A percentile compares a stretch with the other conserved stretches of the same genome.
Evolutionary conservation across 768 basidiomycete genomes (phyloP).

Genomic region (Amanita molliuscula): DNA sequence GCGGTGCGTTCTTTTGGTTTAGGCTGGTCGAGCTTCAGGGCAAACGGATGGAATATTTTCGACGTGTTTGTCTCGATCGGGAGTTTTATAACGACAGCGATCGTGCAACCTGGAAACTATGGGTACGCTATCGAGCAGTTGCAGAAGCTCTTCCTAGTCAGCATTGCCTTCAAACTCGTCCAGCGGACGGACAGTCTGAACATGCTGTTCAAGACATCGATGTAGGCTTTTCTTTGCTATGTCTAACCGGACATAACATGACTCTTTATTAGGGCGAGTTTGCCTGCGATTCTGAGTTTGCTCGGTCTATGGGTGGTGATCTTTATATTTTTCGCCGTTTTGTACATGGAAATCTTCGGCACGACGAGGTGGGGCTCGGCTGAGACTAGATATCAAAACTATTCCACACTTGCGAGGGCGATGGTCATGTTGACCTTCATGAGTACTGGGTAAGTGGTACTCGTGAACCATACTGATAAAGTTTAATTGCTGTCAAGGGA

Average conservation of each 20-base stretch:
- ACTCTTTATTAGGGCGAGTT: constrained; percentile 49
- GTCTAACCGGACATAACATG: constrained; percentile 1
- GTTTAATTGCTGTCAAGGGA: constrained; percentile 42
- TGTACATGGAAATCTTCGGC: constrained; percentile 85
- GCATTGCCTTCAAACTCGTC: constrained; percentile 89
- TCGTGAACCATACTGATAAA: background rate
- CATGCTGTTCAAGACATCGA: constrained; percentile 92
- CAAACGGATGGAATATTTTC: constrained; percentile 92
- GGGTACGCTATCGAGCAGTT: constrained; percentile 53
- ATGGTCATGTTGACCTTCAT: constrained; percentile 88
- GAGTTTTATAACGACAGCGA: constrained; percentile 73
- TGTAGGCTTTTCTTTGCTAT: constrained; percentile 47
- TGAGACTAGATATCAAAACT: constrained; percentile 66
- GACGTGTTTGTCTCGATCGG: constrained; percentile 75
- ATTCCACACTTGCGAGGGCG: constrained; percentile 65
- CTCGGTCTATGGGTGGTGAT: constrained; percentile 82
- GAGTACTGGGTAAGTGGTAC: constrained; percentile 70
- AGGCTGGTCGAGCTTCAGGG: constrained; percentile 74
- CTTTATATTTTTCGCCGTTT: constrained; percentile 86
- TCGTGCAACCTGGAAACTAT: constrained; percentile 45
- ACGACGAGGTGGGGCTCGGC: constrained; percentile 76
- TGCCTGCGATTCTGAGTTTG: constrained; percentile 79
- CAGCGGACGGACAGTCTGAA: constrained; percentile 83
- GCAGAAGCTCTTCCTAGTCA: constrained; percentile 87
- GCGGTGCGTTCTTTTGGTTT: constrained; percentile 72